Percentiles rank a stretch among this genome's conserved stretches.
phyloP scores from a whole-genome alignment of 345 rosid species.

The Aegle marmelos region DNA sequence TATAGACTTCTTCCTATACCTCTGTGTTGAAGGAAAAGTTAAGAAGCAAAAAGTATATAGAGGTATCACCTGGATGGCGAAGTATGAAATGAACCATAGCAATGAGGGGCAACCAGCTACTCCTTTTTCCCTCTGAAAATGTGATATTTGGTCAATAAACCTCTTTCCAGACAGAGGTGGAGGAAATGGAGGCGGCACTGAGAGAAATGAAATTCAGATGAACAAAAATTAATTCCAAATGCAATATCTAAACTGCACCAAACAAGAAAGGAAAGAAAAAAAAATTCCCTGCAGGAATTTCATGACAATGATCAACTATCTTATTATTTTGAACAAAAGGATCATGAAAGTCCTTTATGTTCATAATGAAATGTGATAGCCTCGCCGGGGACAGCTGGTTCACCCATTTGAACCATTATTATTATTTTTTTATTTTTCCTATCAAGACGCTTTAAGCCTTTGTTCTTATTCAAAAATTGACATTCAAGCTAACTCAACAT shows the following conservation, averaged over 20 bases:
- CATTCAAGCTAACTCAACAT: background rate
- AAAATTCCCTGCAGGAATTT: background rate
- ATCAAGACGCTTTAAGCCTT: background rate
- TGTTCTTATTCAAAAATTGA: background rate
- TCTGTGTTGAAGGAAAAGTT: background rate
- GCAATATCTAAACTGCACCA: conserved; percentile 12
- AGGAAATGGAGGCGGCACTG: conserved; percentile 87
- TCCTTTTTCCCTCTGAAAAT: conserved; percentile 48
- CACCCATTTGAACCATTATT: background rate
- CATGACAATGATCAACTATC: background rate
- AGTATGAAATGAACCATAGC: conserved; percentile 64
- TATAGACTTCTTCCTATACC: background rate
- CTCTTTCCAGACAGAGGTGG: conserved; percentile 83
- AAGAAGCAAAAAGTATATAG: background rate
- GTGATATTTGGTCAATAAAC: conserved; percentile 47
- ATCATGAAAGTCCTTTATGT: background rate
- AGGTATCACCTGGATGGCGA: conserved; percentile 63
- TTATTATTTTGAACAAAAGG: background rate
- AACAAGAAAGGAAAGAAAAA: background rate
- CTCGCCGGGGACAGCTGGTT: background rate
- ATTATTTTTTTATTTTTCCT: background rate
- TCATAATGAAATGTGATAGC: background rate
- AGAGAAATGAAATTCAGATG: conserved; percentile 27
- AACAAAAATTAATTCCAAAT: conserved; percentile 12
- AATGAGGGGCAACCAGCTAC: conserved; percentile 75